Conservation (phyloP, 306 rosid species). For the Prunus fruticosa region DNA sequence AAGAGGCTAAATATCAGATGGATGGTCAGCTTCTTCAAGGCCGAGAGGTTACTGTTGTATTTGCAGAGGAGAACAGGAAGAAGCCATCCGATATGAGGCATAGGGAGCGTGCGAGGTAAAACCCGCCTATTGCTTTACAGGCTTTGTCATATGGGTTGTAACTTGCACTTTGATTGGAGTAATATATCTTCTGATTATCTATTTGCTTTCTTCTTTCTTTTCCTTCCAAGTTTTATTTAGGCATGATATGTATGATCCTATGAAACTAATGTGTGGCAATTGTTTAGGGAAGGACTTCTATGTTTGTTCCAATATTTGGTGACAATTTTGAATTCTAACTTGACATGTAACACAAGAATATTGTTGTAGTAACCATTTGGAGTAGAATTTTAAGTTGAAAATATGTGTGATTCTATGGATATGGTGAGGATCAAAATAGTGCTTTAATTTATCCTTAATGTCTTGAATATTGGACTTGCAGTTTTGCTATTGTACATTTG, state of each 20-base stretch:
- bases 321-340: too few relatives aligned
- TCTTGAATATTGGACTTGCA: background rate
- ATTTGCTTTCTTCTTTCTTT: background rate
- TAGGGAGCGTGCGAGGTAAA: conserved; percentile 71
- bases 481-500: background rate
- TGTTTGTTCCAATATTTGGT: too few relatives aligned
- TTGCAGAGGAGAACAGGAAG: conserved; percentile 98
- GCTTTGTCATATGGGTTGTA: background rate
- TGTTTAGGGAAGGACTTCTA: background rate
- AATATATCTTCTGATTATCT: background rate
- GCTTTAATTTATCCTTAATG: background rate
- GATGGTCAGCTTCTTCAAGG: conserved; percentile 93
- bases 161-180: background rate
- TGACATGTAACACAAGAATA: background rate
- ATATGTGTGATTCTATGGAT: background rate
- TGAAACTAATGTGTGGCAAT: background rate
- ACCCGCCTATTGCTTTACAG: background rate
- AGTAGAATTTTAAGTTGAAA: background rate
- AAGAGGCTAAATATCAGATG: conserved; percentile 92
- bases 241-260: background rate
- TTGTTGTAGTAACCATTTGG: background rate
- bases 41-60: conserved; percentile 93
- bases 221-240: background rate
- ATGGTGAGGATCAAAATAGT: background rate
- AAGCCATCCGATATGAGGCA: conserved; percentile 90